phyloP scores from a whole-genome alignment of 495 filamentous ascomycete genomes.

The Mycothermus thermophilus region DNA sequence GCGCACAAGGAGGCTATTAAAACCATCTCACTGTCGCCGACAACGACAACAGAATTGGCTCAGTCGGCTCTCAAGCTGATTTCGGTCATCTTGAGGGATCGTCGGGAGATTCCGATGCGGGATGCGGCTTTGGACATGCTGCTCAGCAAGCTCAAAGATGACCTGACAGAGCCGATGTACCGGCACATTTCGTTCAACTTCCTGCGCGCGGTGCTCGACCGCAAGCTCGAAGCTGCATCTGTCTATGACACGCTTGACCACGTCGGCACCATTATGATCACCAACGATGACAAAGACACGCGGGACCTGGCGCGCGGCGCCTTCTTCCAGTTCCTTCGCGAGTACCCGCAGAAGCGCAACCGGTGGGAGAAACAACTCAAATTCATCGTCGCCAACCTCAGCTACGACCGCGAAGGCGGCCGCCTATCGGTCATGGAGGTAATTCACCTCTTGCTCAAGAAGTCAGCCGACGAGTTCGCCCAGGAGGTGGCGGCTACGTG shows the following conservation, averaged over 20 bases:
- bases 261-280: conserved; percentile 88
- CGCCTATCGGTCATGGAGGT: conserved; percentile 85
- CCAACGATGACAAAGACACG: conserved; percentile 74
- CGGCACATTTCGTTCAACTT: conserved; percentile 91
- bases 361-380: conserved; percentile 76
- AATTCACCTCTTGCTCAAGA: conserved; percentile 66
- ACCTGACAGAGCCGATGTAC: conserved; percentile 81
- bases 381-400: conserved; percentile 80
- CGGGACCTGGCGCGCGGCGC: conserved; percentile 75
- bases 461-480: conserved; percentile 62
- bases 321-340: conserved; percentile 86
- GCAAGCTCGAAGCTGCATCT: conserved; percentile 70
- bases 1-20: conserved; percentile 73
- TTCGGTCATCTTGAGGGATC: conserved; percentile 70
- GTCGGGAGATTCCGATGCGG: conserved; percentile 56
- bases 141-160: conserved; percentile 69
- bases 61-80: conserved; percentile 81
- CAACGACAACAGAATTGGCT: conserved; percentile 63
- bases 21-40: conserved; percentile 44
- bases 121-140: conserved; percentile 74
- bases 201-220: conserved; percentile 65
- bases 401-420: conserved; percentile 77
- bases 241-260: conserved; percentile 85
- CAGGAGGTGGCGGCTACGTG: conserved; percentile 70
- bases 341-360: conserved; percentile 83